A percentile compares a stretch with the other conserved stretches of the same genome.
Conservation (phyloP, 2,329 filamentous ascomycete species). For the Exophiala sp. region DNA sequence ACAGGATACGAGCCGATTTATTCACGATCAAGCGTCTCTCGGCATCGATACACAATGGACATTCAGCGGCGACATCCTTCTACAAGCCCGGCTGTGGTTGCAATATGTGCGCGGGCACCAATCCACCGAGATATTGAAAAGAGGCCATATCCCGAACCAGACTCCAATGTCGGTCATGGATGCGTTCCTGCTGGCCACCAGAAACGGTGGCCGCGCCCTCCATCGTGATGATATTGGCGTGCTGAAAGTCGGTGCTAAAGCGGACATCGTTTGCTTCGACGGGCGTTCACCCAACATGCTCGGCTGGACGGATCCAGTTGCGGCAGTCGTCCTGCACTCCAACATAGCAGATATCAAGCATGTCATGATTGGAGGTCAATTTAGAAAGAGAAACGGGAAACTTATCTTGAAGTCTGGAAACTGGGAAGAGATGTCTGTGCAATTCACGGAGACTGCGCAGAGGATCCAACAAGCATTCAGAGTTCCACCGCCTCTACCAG, state of each 20-base stretch:
- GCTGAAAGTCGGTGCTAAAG: conserved; percentile 50
- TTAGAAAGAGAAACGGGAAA: conserved; percentile 46
- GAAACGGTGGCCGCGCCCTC: conserved; percentile 52
- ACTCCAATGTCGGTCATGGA: conserved; percentile 55
- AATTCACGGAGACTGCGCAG: not conserved
- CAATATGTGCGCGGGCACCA: conserved; percentile 41
- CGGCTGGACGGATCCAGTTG: conserved; percentile 49
- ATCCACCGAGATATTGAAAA: not conserved
- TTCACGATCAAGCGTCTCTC: conserved; percentile 52
- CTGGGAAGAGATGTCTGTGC: not conserved
- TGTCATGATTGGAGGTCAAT: conserved; percentile 51
- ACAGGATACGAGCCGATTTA: conserved; percentile 42
- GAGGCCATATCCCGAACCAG: conserved; percentile 43
- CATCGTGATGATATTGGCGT: conserved; percentile 51
- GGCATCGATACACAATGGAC: conserved; percentile 56
- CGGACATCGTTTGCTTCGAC: conserved; percentile 54
- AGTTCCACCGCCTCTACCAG: not conserved
- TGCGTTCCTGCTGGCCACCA: conserved; percentile 55
- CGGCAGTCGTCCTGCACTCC: conserved; percentile 56
- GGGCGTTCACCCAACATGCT: not conserved
- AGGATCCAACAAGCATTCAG: not conserved
- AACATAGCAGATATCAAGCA: conserved; percentile 49
- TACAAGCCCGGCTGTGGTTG: conserved; percentile 55
- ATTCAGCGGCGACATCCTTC: conserved; percentile 50
- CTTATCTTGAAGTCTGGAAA: conserved; percentile 24